phyloP scores from a whole-genome alignment of 192 early-diverging fungal species.

The Backusella morwellensis region DNA sequence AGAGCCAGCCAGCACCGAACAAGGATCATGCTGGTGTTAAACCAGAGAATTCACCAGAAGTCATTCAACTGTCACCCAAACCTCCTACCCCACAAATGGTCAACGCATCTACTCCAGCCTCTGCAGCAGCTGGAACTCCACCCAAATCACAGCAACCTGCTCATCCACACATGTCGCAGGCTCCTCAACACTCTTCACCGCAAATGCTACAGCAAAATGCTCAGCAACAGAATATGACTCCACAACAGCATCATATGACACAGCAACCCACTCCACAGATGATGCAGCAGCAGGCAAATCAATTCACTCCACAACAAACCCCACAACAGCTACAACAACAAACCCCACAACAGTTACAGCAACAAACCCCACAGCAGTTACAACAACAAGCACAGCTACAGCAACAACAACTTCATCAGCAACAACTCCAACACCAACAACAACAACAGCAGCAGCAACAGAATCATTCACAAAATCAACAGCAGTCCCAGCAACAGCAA shows the following conservation, averaged over 20 bases:
- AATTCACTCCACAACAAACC: neutral
- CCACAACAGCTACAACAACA: neutral
- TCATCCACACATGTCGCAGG: neutral
- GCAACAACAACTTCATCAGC: neutral
- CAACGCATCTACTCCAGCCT: neutral
- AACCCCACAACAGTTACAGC: constrained; percentile 14
- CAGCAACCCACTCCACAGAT: neutral
- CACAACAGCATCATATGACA: neutral
- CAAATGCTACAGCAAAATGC: neutral
- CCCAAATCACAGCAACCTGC: constrained; percentile 19
- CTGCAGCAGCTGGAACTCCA: constrained; percentile 8
- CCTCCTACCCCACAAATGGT: constrained; percentile 4
- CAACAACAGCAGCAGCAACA: neutral
- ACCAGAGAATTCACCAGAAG: neutral
- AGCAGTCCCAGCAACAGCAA: constrained; percentile 13
- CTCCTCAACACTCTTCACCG: neutral
- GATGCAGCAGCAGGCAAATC: too few species aligned
- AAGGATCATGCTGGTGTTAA: neutral
- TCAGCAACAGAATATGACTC: neutral
- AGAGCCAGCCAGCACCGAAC: neutral
- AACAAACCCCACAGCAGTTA: constrained; percentile 18
- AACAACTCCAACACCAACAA: neutral
- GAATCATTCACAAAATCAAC: neutral
- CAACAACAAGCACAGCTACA: neutral
- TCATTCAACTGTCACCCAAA: neutral